Conservation (phyloP, 768 basidiomycete species). For the Cystobasidium tubakii region DNA sequence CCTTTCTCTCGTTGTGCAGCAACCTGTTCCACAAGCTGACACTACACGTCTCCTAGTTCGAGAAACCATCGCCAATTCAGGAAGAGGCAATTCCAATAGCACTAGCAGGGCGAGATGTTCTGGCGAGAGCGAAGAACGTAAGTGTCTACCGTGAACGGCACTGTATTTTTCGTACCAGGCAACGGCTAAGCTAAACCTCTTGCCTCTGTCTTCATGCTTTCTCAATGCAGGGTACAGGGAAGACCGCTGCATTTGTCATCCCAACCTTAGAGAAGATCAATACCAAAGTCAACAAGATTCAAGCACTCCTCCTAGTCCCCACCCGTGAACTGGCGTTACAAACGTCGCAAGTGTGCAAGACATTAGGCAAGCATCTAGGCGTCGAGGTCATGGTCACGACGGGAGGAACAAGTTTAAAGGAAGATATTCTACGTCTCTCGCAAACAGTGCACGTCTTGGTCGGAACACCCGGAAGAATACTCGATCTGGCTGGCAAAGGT, state of each 20-base stretch:
- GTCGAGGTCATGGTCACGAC: constrained; percentile 99
- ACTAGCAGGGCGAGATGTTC: constrained; percentile 66
- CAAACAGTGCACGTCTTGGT: constrained; percentile 93
- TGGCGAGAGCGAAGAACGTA: constrained; percentile 73
- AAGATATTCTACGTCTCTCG: constrained; percentile 86
- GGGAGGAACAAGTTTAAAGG: constrained; percentile 93
- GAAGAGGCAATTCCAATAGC: constrained; percentile 70
- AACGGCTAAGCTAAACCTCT: too few species aligned
- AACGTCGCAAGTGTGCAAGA: constrained; percentile 98
- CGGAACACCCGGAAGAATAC: constrained; percentile 90
- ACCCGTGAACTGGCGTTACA: constrained; percentile 98
- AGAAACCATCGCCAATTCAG: constrained; percentile 94
- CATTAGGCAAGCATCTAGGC: constrained; percentile 88
- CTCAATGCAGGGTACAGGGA: constrained; percentile 67
- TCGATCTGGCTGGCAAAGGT: constrained; percentile 85
- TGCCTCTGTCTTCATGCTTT: too few species aligned
- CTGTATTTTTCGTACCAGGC: too few species aligned
- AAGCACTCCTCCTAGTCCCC: constrained; percentile 91
- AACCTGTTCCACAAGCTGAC: background rate
- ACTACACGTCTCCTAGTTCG: constrained; percentile 54
- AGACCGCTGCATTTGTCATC: constrained; percentile 98
- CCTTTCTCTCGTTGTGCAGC: too few species aligned
- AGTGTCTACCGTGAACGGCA: too few species aligned
- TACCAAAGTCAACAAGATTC: constrained; percentile 74
- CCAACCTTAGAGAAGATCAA: constrained; percentile 91